Conservation (phyloP, 441 rosid genomes). For the Eutrema salsugineum region DNA sequence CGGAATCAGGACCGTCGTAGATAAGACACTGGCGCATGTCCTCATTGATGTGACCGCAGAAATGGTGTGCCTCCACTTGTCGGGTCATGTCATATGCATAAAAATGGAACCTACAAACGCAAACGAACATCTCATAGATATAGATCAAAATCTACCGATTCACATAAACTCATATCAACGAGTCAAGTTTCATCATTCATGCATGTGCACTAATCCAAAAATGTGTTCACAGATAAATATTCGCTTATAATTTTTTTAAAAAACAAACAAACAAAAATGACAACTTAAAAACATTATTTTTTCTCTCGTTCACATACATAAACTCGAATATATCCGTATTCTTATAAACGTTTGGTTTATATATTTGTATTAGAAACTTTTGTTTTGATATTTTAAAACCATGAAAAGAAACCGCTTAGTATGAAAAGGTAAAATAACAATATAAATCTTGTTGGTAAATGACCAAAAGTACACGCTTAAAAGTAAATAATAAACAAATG, state of each 20-base stretch:
- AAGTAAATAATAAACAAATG: no score
- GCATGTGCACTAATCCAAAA: background rate
- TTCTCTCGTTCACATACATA: background rate
- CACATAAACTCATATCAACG: background rate
- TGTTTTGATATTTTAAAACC: background rate
- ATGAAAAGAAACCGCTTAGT: no score
- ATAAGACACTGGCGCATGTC: constrained; percentile 81
- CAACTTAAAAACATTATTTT: no score
- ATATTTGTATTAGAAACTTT: background rate
- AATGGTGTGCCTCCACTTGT: constrained; percentile 80
- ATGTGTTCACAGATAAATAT: background rate
- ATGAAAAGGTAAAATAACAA: background rate
- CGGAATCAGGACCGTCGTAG: constrained; percentile 46
- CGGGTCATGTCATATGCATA: constrained; percentile 68
- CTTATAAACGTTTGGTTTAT: background rate
- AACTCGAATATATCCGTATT: background rate
- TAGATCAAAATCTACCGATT: no score
- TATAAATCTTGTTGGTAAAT: background rate
- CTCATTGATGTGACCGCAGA: constrained; percentile 70
- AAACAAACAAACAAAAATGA: no score
- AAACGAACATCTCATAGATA: no score
- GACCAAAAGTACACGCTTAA: no score
- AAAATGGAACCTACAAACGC: constrained; percentile 42
- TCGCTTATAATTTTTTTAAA: no score
- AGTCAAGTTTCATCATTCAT: background rate